Evolutionary conservation across 2,329 filamentous ascomycete species (phyloP), one percentile per base, ranked within the genome.

Genomic region (Neofusicoccum laricinum): DNA sequence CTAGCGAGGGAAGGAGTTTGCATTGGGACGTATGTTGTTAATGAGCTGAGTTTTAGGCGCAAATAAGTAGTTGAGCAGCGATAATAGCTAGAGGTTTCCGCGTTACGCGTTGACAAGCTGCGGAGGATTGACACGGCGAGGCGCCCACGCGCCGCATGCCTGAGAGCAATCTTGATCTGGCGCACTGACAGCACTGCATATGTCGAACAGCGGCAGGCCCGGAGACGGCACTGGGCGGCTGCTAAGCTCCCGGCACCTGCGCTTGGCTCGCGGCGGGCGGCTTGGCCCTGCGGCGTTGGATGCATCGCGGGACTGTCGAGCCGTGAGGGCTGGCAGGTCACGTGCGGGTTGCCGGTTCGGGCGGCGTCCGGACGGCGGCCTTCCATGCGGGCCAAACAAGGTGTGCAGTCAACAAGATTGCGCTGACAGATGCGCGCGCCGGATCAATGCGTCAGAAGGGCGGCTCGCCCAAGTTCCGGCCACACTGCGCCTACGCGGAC

Each of bases 51-150:
- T 45, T 63, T 63, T 43, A 53, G 61, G 49, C 48, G 25, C 48
- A 63, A 53, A 63, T 63, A 63, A 63, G 61, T 63, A 63, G 61
- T 63, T 30, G 61, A 63, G 61, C 48, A 63, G 48, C 49, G 48
- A 63, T 63, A 63, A 63, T 63, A 19, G 46, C 49, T 63, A 63
- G 61, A 63, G 25, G 38, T 45, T 63, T 49, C 53, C 17, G 55
- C 55, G 55, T 59, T 36, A 34, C 40, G 21, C 17, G 30, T 36
- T 15, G 55, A 19, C 55, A 15, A 8, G 7, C 7, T 38, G 32
- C 32, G 30, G 32, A 51, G 49, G 49, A 50, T 48, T 48, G 8
- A 48, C 45, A 25, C 48, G 25, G 48, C 14, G 48, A 5, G 7
- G 14, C 25, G 12, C 21, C n/a, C n/a, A n/a, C n/a, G n/a, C n/a